Conservation (phyloP, 179 eudicot genomes). For the Silene coronaria region DNA sequence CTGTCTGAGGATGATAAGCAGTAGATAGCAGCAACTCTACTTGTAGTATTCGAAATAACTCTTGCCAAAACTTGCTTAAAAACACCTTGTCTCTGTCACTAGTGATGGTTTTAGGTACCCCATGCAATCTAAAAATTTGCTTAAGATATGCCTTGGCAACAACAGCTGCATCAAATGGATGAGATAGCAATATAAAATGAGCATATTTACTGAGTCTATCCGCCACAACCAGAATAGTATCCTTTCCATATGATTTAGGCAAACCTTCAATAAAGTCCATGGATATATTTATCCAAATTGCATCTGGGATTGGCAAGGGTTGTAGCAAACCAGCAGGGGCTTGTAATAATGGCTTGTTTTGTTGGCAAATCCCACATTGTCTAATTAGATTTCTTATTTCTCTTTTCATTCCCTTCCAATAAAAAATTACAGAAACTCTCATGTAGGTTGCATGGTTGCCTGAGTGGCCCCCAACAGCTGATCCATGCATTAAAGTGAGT, state of each 20-base stretch:
- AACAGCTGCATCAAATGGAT: no score
- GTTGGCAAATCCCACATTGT: not conserved
- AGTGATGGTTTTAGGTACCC: no score
- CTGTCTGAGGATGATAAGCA: not conserved
- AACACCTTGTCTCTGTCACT: no score
- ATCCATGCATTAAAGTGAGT: no score
- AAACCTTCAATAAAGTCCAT: not conserved
- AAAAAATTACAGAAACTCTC: not conserved
- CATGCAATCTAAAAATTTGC: no score
- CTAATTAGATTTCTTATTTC: not conserved
- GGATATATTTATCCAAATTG: not conserved
- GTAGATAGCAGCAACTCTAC: not conserved
- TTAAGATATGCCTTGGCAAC: no score
- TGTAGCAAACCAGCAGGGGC: not conserved
- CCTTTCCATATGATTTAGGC: not conserved
- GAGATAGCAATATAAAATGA: no score
- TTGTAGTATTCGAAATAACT: not conserved
- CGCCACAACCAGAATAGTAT: not conserved
- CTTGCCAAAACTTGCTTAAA: not conserved
- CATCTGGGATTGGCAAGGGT: not conserved
- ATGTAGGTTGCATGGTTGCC: not conserved
- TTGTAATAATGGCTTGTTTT: not conserved
- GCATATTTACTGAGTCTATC: no score
- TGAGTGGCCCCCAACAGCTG: not conserved
- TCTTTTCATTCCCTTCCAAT: not conserved